Evolutionary conservation across 2,329 filamentous ascomycete genomes (phyloP), one percentile per base, ranked within the genome.

Genomic region (Fusarium algeriense): DNA sequence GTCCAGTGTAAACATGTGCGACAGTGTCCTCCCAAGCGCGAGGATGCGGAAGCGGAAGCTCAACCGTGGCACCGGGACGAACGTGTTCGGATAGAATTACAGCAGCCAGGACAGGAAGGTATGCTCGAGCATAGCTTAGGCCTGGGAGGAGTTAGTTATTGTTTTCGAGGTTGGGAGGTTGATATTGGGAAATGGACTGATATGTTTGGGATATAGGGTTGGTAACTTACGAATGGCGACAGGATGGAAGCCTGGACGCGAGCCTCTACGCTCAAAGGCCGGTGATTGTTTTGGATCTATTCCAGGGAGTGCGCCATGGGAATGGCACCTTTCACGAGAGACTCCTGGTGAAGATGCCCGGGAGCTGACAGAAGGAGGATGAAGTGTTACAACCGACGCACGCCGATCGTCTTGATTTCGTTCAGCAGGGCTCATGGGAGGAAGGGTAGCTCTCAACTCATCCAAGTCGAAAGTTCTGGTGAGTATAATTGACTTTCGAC

Each of bases 1-100:
- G 79, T 38, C 85, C 85, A 0, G 85, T 88, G 74, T 90, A 90
- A 30, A 88, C 81, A 71, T 87, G 86, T 7, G 81, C 79, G n/a
- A 89, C 80, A 1, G 88, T 89, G 58, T 87, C 83, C 5, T 77
- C 74, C 89, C 89, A 91, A 11, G 81, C 85, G 54, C 85, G 83
- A 2, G 89, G 88, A 61, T 86, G 81, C 2, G 89, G 89, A 59
- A 91, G 70, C 0, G 88, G 88, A 13, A 91, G 79, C 69, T 90
- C 87, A 55, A 91, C 81, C 4, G 81, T 80, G 71, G 90, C 88
- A 32, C 87, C 85, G 28, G 82, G 81, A 17, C 79, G 78, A 26
- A 90, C 82, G 71, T 86, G 82, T 7, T 85, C 83, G 0, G 87
- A 89, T 37, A 86, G 80, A 70, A 91, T 85, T 49, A 90, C 78